These are phyloP conservation scores for Debaryomyces coudertii DNA, from an alignment of 1,139 yeast genomes.

Conservation along the genomic window DNA sequence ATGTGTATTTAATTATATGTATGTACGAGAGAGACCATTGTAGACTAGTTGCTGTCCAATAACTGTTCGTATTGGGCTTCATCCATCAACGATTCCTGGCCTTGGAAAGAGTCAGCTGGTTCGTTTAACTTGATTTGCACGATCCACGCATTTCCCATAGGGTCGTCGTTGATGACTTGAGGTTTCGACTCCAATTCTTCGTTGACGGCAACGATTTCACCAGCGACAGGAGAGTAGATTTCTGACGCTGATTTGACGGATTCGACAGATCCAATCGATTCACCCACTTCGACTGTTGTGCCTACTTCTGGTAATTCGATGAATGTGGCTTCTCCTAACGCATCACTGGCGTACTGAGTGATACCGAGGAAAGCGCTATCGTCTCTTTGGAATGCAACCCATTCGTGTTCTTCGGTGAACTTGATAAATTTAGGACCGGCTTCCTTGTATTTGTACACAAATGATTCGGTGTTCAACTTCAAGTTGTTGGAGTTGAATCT, in stretches of 20 bases:
- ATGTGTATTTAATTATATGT: slow-evolving; percentile 9
- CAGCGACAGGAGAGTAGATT: slow-evolving; percentile 84
- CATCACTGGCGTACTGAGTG: slow-evolving; percentile 93
- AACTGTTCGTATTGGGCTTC: slow-evolving; percentile 67
- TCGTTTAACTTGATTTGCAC: slow-evolving; percentile 67
- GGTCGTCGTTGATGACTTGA: slow-evolving; percentile 79
- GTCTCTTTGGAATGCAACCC: slow-evolving; percentile 87
- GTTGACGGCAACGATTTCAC: slow-evolving; percentile 77
- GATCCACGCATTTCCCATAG: slow-evolving; percentile 94
- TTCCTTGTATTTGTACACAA: slow-evolving; percentile 53
- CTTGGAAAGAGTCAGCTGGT: slow-evolving; percentile 26
- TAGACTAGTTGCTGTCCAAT: slow-evolving; percentile 50
- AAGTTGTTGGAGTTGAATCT: slow-evolving; percentile 47
- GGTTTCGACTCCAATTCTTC: slow-evolving; percentile 68
- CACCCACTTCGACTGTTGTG: slow-evolving; percentile 68
- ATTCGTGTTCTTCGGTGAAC: slow-evolving; percentile 92
- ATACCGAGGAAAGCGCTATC: slow-evolving; percentile 87
- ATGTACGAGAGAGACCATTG: slow-evolving; percentile 10
- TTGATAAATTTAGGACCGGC: slow-evolving; percentile 57
- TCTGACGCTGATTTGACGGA: slow-evolving; percentile 94
- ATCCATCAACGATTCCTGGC: slow-evolving; percentile 38
- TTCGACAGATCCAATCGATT: slow-evolving; percentile 89
- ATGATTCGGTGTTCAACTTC: slow-evolving; percentile 54
- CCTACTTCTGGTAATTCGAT: slow-evolving; percentile 88
- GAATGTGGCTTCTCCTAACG: slow-evolving; percentile 96